Base-by-base conservation (phyloP, 2,329 filamentous ascomycete genomes). In the Pseudogymnoascus sp. region DNA sequence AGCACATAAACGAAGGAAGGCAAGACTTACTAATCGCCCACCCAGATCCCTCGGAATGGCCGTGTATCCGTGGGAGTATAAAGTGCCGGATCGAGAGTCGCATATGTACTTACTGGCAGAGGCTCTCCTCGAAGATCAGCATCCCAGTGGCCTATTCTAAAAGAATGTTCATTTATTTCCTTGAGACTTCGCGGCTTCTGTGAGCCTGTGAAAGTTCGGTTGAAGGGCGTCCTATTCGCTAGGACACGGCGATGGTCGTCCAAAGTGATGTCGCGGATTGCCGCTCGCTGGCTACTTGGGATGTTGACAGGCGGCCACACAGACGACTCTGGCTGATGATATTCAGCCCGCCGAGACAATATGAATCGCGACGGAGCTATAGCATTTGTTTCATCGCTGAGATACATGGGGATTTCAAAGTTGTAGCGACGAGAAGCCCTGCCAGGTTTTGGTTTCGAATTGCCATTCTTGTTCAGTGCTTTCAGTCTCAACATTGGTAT, bases 31-130 rank as follows among this genome's bases (percentile, higher is more conserved):
- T 52, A 52, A 30, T 52, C 45, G 69, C 65, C 92, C 13, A 91
- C 87, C 88, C 90, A 97, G 28, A 99, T 90, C 0, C 92, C 92
- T 63, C 90, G 84, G 77, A 86, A 96, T 0, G 91, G 92, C 70
- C 91, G 92, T 59, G 85, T 79, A 8, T 75, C 71, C 0, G 91
- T 95, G 0, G 92, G 90, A 0, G 84, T 94, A 70, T 95, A 96
- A n/a, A 87, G 73, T 2, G 75, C 75, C 2, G 84, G 82, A 41
- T 90, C 84, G 1, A 97, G 76, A 0, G 91, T 95, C 6, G 82
- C 76, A 63, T 81, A 86, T 0, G 88, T 90, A 84, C 66, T 60
- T 80, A 76, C 65, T 83, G 80, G 26, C 77, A 80, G 30, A 82
- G 72, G 63, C 76, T 80, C 60, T 81, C 71, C 58, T 18, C 65